A percentile compares a stretch with the other conserved stretches of the same genome.
phyloP scores from a whole-genome alignment of 1,284 basidiomycete genomes.

The Moesziomyces parantarcticus region DNA sequence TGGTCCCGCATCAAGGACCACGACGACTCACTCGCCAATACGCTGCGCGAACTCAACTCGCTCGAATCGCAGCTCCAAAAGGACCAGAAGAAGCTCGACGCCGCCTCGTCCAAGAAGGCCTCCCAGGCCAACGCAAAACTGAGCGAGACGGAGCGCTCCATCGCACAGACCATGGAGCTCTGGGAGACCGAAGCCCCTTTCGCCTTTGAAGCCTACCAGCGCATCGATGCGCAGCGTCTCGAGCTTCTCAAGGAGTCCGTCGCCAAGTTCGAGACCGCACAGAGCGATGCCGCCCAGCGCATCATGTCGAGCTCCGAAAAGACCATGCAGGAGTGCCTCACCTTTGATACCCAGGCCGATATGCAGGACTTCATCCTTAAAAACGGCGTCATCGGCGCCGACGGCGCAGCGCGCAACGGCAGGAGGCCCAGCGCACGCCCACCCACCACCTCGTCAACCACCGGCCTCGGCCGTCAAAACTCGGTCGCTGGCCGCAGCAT shows the following conservation, averaged over 20 bases:
- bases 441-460: background rate
- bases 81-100: constrained; percentile 62
- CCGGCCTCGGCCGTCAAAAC: constrained; percentile 18
- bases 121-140: constrained; percentile 50
- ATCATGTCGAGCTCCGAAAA: constrained; percentile 58
- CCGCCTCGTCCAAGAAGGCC: constrained; percentile 59
- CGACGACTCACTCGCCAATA: constrained; percentile 57
- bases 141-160: constrained; percentile 52
- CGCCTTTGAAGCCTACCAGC: constrained; percentile 59
- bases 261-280: constrained; percentile 58
- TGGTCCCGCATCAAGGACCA: constrained; percentile 57
- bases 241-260: constrained; percentile 61
- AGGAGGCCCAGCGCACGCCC: constrained; percentile 16
- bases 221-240: constrained; percentile 60
- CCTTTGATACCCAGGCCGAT: constrained; percentile 58
- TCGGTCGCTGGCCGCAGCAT: constrained; percentile 46
- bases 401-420: constrained; percentile 19
- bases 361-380: constrained; percentile 61
- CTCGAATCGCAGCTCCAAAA: constrained; percentile 63
- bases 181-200: constrained; percentile 61
- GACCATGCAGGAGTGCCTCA: constrained; percentile 57
- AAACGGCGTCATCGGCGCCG: constrained; percentile 21
- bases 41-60: constrained; percentile 59
- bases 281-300: constrained; percentile 58
- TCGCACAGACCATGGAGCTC: constrained; percentile 47